These are phyloP conservation scores for Aspergillus phoenicis DNA, from an alignment of 2,329 filamentous ascomycete species.

Conservation along the genomic window DNA sequence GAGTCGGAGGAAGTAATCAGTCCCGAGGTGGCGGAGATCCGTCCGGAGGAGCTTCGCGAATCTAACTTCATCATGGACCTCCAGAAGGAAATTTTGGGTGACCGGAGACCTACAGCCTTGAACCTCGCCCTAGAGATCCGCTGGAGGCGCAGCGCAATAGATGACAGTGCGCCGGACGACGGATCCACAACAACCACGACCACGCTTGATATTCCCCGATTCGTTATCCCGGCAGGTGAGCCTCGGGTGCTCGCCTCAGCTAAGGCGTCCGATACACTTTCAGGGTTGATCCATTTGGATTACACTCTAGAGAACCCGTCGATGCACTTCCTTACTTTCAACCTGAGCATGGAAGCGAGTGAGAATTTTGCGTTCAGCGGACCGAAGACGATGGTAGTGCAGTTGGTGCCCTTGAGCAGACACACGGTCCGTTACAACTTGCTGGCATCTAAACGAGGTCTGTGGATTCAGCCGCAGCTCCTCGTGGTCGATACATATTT, in stretches of 20 bases:
- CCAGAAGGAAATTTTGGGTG: constrained; percentile 78
- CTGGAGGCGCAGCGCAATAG: constrained; percentile 66
- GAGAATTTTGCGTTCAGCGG: constrained; percentile 94
- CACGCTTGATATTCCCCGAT: constrained; percentile 73
- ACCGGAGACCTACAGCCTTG: constrained; percentile 72
- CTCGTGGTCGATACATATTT: constrained; percentile 89
- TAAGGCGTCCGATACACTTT: constrained; percentile 34
- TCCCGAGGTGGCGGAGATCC: constrained; percentile 48
- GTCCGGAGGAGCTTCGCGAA: constrained; percentile 70
- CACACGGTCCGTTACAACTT: constrained; percentile 73
- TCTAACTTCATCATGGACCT: constrained; percentile 72
- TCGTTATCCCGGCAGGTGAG: constrained; percentile 78
- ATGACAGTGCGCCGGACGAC: constrained; percentile 28
- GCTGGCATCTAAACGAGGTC: constrained; percentile 63
- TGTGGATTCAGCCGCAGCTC: constrained; percentile 72
- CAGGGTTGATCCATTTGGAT: constrained; percentile 51
- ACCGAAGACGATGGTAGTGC: constrained; percentile 75
- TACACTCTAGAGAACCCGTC: constrained; percentile 92
- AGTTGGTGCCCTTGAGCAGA: constrained; percentile 79
- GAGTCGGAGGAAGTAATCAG: constrained; percentile 36
- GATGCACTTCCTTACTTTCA: constrained; percentile 91
- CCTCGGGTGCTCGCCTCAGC: constrained; percentile 73
- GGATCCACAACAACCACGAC: constrained; percentile 61
- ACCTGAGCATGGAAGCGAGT: constrained; percentile 85
- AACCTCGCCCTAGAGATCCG: constrained; percentile 74